Base-by-base conservation (phyloP, 345 rosid genomes). In the Melaleuca alternifolia region DNA sequence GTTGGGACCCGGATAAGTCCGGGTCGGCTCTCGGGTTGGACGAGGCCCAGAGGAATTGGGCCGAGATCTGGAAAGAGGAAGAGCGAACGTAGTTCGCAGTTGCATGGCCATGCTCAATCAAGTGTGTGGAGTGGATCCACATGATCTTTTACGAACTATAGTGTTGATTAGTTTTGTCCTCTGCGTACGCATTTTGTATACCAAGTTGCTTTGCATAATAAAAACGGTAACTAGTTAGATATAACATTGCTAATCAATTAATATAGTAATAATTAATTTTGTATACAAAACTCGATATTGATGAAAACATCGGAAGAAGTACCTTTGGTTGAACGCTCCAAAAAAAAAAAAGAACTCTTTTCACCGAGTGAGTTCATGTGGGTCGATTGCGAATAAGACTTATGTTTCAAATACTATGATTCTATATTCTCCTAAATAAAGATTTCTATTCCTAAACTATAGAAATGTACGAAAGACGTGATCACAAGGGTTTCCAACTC, bases 21-120 rank as follows among this genome's bases (percentile, higher is more conserved):
- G 96, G 95, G 14, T 95, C 98, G 11, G 6, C 91, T 61, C 91
- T 95, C 81, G 99, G 99, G 76, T 37, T 97, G 3, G 93, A 95
- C 28, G 96, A 95, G 87, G 93, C 91, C 56, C 89, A 91, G 86
- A 86, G 86, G 87, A 93, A 96, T 52, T 96, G 99, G 98, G 95
- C 84, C 57, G 98, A 94, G 91, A 92, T 95, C 91, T 95, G 98
- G 99, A 90, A 89, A 57, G 95, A 95, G 83, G 98, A 93, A 16
- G 89, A 89, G 7, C 86, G 86, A 33, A 48, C 85, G 33, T 44
- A 83, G 37, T 50, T 26, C 11, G 84, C 12, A 15, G 53, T 3
- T 26, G 84, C 30, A 14, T 4, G 3, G 52, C 50, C 54, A 24
- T 5, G 41, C 54, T 82, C 30, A 13, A 23, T 10, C 13, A 44